Percentiles rank a stretch among this genome's conserved stretches.
phyloP scores from a whole-genome alignment of 2,329 filamentous ascomycete genomes.

The Ceratocystiopsis brevicomis region DNA sequence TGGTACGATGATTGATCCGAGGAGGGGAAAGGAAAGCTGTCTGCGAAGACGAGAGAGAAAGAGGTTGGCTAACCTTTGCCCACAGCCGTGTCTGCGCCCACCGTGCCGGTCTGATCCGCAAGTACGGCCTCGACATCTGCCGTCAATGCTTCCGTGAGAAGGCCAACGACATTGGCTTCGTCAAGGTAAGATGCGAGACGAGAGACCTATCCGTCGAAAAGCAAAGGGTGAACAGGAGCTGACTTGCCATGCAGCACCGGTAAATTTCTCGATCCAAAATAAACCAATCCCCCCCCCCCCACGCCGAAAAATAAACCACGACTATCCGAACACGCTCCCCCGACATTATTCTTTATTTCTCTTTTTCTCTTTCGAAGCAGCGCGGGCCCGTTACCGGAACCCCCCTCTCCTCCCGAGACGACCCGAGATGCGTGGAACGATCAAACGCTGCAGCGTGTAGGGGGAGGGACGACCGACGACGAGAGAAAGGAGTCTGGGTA shows the following conservation, averaged over 20 bases:
- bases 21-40: not conserved
- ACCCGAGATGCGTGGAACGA: no score
- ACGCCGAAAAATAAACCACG: not conserved
- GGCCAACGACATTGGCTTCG: constrained; percentile 52
- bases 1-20: constrained; percentile 41
- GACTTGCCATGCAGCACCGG: constrained; percentile 2
- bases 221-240: no score
- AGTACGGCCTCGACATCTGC: constrained; percentile 90
- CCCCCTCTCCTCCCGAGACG: not conserved
- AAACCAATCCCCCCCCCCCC: not conserved
- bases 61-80: not conserved
- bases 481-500: not conserved
- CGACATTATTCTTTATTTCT: not conserved
- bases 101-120: constrained; percentile 97
- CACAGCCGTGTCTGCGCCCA: constrained; percentile 59
- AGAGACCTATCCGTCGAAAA: no score
- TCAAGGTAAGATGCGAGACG: constrained; percentile 35
- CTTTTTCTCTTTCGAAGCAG: not conserved
- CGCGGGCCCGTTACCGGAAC: not conserved
- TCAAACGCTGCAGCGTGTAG: no score
- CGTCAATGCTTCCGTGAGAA: constrained; percentile 65
- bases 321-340: not conserved
- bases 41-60: not conserved
- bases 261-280: not conserved
- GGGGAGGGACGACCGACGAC: not conserved